Evolutionary conservation across 139 green algal species (phyloP), one percentile per base, ranked within the genome.

Genomic region (Yamagishiella unicocca): DNA sequence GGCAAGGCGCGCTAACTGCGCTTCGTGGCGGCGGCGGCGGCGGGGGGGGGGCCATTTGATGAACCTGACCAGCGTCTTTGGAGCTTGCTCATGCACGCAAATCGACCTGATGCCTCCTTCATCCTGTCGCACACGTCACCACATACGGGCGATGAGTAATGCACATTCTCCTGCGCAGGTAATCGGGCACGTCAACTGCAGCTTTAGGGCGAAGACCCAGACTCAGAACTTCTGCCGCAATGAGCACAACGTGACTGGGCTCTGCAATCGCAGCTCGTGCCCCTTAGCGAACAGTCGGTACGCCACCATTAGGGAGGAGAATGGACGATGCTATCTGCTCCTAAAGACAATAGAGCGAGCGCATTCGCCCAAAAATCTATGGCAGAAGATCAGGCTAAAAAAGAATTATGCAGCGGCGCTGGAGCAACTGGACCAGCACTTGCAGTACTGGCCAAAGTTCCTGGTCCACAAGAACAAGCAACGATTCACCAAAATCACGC

Each of bases 391-490:
- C 38, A 92, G 95, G 83, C 92, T 99, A 3, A 97, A 95, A 50
- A 92, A 90, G 46, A 97, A 98, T 87, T 99, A 99, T 80, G 92
- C 91, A 64, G 85, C 62, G 24, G 86, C 89, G n/a, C 61, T 90
- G 1, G 86, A 87, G 61, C 90, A 93, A 83, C 55, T 93, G 2
- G 82, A 90, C 42, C 24, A 87, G 37, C 90, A 93, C 61, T 33
- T 90, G 74, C 90, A 93, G 53, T 96, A 97, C 91, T 99, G 97
- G 96, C 97, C 98, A 62, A 99, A 99, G 91, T 99, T 99, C 88
- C 89, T 99, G 84, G 95, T 99, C 64, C 98, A 99, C 92, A 99
- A 99, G 92, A 99, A 99, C 95, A 99, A 99, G 94, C 98, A 99
- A 94, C 93, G 98, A n/a, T 92, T 99, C 54, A 99, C 98, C 31